A percentile compares a stretch with the other conserved stretches of the same genome.
Evolutionary conservation across 2,329 filamentous ascomycete species (phyloP).

Genomic region (Aspergillus spinulosporus): DNA sequence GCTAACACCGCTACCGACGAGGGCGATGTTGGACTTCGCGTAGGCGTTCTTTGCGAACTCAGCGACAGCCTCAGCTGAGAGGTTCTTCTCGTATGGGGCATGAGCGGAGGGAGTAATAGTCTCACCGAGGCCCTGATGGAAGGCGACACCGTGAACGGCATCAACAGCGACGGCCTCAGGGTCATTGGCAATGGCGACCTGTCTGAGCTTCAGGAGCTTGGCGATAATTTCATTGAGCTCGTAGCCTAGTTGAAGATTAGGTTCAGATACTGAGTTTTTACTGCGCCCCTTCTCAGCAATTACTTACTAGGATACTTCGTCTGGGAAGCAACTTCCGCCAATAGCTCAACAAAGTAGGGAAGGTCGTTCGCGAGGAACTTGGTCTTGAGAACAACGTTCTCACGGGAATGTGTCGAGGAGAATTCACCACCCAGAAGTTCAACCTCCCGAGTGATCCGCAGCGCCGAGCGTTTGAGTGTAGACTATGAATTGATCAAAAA

Average conservation of each 20-base stretch:
- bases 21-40: constrained; percentile 83
- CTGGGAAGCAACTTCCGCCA: constrained; percentile 84
- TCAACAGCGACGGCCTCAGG: constrained; percentile 74
- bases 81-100: constrained; percentile 74
- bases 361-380: constrained; percentile 95
- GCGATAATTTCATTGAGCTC: constrained; percentile 89
- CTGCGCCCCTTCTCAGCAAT: background rate
- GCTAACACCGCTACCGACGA: constrained; percentile 85
- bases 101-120: constrained; percentile 71
- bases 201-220: constrained; percentile 72
- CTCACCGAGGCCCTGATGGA: constrained; percentile 87
- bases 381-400: constrained; percentile 87
- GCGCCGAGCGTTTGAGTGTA: constrained; percentile 80
- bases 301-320: constrained; percentile 75
- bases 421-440: constrained; percentile 94
- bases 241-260: constrained; percentile 60
- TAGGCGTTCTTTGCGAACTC: constrained; percentile 78
- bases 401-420: constrained; percentile 82
- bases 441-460: constrained; percentile 91
- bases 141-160: constrained; percentile 80
- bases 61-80: constrained; percentile 72
- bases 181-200: constrained; percentile 67
- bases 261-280: background rate
- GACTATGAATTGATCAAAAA: constrained; percentile 57
- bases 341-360: constrained; percentile 94